These are phyloP conservation scores for Erysimum cheiranthoides DNA, from an alignment of 345 rosid genomes.

Conservation along the genomic window DNA sequence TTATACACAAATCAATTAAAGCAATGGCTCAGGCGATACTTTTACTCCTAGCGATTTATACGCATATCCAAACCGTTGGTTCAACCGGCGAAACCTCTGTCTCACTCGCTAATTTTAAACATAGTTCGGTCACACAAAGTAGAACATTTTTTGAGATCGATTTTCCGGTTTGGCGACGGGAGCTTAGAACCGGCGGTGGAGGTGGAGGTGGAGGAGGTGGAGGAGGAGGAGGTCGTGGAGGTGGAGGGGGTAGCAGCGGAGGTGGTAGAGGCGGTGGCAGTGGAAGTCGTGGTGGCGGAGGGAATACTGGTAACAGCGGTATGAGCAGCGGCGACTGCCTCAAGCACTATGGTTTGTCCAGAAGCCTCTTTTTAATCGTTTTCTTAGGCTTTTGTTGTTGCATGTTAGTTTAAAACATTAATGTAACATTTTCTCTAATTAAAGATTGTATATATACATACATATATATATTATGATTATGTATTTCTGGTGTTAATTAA, in stretches of 20 bases:
- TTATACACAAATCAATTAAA: constrained; percentile 10
- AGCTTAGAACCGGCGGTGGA: neutral
- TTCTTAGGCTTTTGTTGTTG: neutral
- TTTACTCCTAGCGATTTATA: constrained; percentile 24
- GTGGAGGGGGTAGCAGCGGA: constrained; percentile 60
- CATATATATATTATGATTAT: too few species aligned
- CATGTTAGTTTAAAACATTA: too few species aligned
- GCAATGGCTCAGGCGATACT: constrained; percentile 2
- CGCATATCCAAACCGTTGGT: constrained; percentile 21
- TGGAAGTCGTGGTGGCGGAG: constrained; percentile 46
- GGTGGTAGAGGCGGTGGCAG: constrained; percentile 45
- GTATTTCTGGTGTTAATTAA: too few species aligned
- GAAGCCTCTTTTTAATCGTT: too few species aligned
- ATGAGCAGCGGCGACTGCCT: neutral
- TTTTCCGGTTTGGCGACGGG: constrained; percentile 5
- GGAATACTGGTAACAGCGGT: neutral
- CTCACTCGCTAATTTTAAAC: constrained; percentile 3
- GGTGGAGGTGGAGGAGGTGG: neutral
- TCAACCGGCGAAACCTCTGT: constrained; percentile 27
- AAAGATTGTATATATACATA: too few species aligned
- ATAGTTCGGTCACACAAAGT: neutral
- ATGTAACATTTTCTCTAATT: too few species aligned
- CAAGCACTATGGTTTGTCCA: too few species aligned
- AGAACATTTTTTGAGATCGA: neutral
- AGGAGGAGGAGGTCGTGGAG: constrained; percentile 23